Conservation (phyloP, 345 rosid genomes). For the Reutealis trisperma region DNA sequence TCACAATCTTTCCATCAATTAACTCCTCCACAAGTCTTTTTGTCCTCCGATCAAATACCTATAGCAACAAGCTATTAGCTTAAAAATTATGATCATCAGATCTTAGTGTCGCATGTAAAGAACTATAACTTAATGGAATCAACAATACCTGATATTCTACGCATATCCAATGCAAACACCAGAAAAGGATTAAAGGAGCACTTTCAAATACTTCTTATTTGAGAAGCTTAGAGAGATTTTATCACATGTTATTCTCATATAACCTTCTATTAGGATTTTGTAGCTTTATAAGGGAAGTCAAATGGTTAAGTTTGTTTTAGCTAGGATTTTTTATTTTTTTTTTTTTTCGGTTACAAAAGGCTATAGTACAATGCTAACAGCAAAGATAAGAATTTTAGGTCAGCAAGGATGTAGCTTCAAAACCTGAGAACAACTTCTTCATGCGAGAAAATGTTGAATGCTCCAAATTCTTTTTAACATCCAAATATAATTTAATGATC, state of each 20-base stretch:
- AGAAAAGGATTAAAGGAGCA: background rate
- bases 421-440: background rate
- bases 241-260: background rate
- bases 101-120: background rate
- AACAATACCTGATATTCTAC: background rate
- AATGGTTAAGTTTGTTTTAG: too few species aligned
- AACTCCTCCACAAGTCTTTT: constrained; percentile 92
- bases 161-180: background rate
- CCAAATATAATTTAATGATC: background rate
- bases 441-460: background rate
- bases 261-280: background rate
- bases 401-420: background rate
- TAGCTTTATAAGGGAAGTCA: too few species aligned
- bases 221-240: background rate
- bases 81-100: background rate
- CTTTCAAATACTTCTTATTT: background rate
- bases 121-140: constrained; percentile 2
- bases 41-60: constrained; percentile 83
- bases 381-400: too few species aligned
- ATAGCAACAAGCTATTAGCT: constrained; percentile 30
- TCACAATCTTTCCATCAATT: constrained; percentile 76
- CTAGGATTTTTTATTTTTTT: too few species aligned
- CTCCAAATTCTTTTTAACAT: background rate
- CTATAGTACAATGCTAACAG: too few species aligned
- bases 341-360: too few species aligned